Evolutionary conservation across 306 rosid genomes (phyloP).

Genomic region (Dalbergia cochinchinensis): DNA sequence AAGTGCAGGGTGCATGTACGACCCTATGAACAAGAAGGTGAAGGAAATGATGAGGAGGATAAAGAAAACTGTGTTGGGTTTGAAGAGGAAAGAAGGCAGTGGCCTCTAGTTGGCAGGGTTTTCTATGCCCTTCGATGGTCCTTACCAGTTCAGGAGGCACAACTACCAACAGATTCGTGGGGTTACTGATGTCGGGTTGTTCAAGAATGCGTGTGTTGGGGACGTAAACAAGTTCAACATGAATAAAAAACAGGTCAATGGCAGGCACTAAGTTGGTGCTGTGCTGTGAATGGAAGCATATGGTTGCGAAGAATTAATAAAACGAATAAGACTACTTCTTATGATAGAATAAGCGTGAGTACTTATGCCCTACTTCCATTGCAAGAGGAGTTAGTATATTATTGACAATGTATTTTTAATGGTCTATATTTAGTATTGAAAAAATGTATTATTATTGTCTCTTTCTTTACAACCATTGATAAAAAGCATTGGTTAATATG

Average conservation of each 20-base stretch:
- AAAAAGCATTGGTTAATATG: too few species aligned
- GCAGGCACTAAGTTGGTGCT: not conserved
- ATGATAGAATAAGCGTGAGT: not conserved
- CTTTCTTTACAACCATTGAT: too few species aligned
- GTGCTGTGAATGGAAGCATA: not conserved
- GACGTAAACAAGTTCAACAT: constrained; percentile 6
- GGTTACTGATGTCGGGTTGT: constrained; percentile 9
- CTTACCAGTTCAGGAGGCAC: constrained; percentile 20
- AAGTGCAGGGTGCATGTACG: not conserved
- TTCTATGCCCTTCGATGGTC: constrained; percentile 16
- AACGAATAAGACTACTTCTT: not conserved
- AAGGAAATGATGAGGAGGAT: constrained; percentile 25
- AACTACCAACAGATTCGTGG: constrained; percentile 15
- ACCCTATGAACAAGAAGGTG: constrained; percentile 18
- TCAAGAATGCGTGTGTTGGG: constrained; percentile 14
- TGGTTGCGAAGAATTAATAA: not conserved
- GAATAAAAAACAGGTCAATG: not conserved
- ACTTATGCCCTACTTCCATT: not conserved
- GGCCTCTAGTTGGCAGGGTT: constrained; percentile 18
- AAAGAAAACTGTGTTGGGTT: not conserved
- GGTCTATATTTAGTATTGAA: too few species aligned
- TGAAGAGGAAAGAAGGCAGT: constrained; percentile 31
- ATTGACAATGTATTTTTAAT: too few species aligned
- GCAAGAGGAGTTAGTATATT: too few species aligned
- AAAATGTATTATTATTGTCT: too few species aligned